phyloP scores from a whole-genome alignment of 2,329 filamentous ascomycete genomes.

The Lasiodiplodia theobromae region DNA sequence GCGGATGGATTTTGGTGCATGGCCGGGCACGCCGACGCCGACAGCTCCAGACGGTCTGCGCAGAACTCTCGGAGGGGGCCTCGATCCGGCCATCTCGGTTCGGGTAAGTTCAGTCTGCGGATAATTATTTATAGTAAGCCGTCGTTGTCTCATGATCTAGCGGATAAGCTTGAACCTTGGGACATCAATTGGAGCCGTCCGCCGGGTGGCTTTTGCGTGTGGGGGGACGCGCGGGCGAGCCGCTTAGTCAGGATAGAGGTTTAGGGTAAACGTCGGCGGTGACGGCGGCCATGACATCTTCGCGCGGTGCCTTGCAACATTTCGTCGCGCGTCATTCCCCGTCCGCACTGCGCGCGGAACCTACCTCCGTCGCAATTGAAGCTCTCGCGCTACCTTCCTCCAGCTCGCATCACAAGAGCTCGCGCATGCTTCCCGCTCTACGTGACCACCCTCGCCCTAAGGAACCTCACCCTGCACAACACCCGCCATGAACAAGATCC shows the following conservation, averaged over 20 bases:
- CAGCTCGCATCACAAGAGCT: background rate
- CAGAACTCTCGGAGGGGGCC: background rate
- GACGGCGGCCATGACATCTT: constrained; percentile 11
- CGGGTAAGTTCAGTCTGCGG: background rate
- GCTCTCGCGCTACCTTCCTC: background rate
- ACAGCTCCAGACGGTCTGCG: background rate
- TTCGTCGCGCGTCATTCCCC: constrained; percentile 17
- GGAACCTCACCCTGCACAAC: constrained; percentile 15
- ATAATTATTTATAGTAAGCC: constrained; percentile 10
- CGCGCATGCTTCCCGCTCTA: too few relatives aligned
- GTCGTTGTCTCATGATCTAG: background rate
- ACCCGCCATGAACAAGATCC: constrained; percentile 85
- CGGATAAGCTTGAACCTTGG: background rate
- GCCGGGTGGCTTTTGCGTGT: constrained; percentile 17
- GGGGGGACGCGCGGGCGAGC: too few relatives aligned
- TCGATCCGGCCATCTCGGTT: background rate
- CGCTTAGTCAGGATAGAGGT: background rate
- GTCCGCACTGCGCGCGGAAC: background rate
- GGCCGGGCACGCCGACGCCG: background rate
- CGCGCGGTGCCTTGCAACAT: constrained; percentile 5
- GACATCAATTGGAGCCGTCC: background rate
- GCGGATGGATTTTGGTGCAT: background rate
- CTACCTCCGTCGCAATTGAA: too few relatives aligned
- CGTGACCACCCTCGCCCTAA: background rate
- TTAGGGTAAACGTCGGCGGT: background rate